Evolutionary conservation across 2,329 filamentous ascomycete species (phyloP), one percentile per base, ranked within the genome.

Genomic region (Colletotrichum acutatum): DNA sequence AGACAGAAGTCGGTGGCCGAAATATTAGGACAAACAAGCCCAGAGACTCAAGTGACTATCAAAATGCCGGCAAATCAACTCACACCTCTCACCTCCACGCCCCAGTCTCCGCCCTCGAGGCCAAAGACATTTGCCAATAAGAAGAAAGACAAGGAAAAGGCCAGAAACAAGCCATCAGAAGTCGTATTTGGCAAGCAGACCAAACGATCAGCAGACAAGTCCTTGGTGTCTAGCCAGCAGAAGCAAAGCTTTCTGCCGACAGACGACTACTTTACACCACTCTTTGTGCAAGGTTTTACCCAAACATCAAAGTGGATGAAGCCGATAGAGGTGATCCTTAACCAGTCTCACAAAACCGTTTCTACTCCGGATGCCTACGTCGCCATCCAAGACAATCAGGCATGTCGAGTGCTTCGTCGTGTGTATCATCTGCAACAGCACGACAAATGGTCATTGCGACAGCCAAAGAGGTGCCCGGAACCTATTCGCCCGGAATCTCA

Each of bases 381-480:
- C 1, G 93, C 95, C 56, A 91, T 97, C 53, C 90, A 95, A 61
- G 95, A 98, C 78, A 92, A 93, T 71, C 95, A 97, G 81, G 94
- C 97, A 65, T 97, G 94, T 78, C 92, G 94, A 68, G 94, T 98
- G 34, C 83, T 98, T 4, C 92, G 95, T 68, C 89, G 95, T 16
- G 95, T 99, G 2, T 98, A 98, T 79, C 92, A 96, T 74, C 86
- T 98, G 30, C 97, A 99, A 79, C 95, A 96, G 78, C 91, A 93
- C 37, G 95, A 97, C 77, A 93, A 96, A 78, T 98, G 97, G 96
- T 97, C 95, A 5, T 83, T 99, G 59, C 90, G 96, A 65, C 97
- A 99, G 79, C 91, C 95, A 56, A 94, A 97, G 79, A 93, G 95
- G 69, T 94, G 92, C 52, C 88, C 91, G 1, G 97, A 99, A 81